A percentile compares a stretch with the other conserved stretches of the same genome.
These are phyloP conservation scores for Nicotiana tabacum DNA, from an alignment of 257 asterid genomes.

Conservation along the genomic window DNA sequence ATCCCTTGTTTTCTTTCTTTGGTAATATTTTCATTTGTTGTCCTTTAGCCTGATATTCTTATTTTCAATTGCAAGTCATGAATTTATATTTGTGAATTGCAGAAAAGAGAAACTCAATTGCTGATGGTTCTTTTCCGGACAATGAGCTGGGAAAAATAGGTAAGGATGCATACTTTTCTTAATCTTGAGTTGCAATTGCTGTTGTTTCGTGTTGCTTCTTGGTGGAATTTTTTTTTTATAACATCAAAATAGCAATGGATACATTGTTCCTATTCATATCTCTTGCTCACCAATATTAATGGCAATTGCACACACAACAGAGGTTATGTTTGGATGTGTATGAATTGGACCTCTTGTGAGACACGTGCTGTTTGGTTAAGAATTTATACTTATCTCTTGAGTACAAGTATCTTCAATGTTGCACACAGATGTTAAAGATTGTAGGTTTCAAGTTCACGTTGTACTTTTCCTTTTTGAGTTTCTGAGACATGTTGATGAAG, in stretches of 20 bases:
- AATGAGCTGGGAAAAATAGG: slow-evolving; percentile 6
- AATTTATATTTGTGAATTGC: not conserved
- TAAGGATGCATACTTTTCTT: not conserved
- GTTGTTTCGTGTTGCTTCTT: not conserved
- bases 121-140: slow-evolving; percentile 7
- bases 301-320: not conserved
- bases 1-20: slow-evolving; percentile 15
- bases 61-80: slow-evolving; percentile 6
- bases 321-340: not conserved
- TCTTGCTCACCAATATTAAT: not conserved
- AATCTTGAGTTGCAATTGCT: not conserved
- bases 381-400: not conserved
- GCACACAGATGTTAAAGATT: not conserved
- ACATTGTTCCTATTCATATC: not conserved
- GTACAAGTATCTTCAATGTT: not conserved
- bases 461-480: not conserved
- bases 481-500: not conserved
- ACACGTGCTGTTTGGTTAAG: slow-evolving; percentile 6
- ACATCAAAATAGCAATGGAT: not conserved
- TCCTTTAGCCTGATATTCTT: not conserved
- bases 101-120: slow-evolving; percentile 13
- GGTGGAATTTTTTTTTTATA: not conserved
- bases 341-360: not conserved
- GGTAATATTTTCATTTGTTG: not conserved
- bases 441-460: not conserved